Conservation (phyloP, 441 rosid genomes). For the Populus hybrid region DNA sequence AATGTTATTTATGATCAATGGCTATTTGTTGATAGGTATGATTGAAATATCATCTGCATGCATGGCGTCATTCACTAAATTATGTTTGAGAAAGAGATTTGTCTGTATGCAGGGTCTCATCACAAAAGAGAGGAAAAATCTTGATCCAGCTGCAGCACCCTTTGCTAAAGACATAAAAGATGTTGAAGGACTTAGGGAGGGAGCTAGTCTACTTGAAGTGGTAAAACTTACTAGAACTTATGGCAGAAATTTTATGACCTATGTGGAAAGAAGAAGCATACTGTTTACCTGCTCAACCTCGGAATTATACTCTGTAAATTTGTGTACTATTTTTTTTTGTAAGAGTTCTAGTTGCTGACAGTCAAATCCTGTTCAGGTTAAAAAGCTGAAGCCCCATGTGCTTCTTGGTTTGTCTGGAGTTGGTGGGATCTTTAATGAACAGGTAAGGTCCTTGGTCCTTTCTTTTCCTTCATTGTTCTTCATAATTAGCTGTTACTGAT, state of each 20-base stretch:
- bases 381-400: constrained; percentile 80
- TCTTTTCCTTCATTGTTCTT: constrained; percentile 12
- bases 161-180: constrained; percentile 78
- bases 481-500: background rate
- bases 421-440: constrained; percentile 83
- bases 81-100: constrained; percentile 4
- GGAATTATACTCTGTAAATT: background rate
- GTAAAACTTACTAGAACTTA: constrained; percentile 39
- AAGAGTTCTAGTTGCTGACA: constrained; percentile 17
- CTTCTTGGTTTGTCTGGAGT: constrained; percentile 99
- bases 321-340: background rate
- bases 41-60: background rate
- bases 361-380: constrained; percentile 54
- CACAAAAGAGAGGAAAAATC: constrained; percentile 77
- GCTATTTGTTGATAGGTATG: background rate
- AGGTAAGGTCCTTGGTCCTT: constrained; percentile 40
- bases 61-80: background rate
- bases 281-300: background rate
- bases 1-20: background rate
- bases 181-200: constrained; percentile 67
- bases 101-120: constrained; percentile 69
- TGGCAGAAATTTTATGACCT: constrained; percentile 12
- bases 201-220: constrained; percentile 87
- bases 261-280: background rate
- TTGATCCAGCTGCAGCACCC: constrained; percentile 81